Base-by-base conservation (phyloP, 306 rosid species). In the Mucuna pruriens region DNA sequence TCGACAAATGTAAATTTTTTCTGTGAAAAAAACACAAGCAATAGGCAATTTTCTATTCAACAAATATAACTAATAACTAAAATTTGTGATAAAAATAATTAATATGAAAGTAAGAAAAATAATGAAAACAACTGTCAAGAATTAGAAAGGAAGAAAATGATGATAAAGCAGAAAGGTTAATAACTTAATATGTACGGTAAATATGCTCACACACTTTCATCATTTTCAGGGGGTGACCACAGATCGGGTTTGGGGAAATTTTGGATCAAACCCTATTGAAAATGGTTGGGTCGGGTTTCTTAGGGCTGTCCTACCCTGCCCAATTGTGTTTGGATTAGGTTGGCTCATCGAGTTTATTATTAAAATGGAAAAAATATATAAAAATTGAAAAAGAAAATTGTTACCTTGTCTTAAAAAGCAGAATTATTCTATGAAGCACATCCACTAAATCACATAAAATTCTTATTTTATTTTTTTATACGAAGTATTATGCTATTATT, bases 1-100 rank as follows among this genome's bases (percentile, higher is more conserved):
- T 38, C 15, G 64, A 71, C 13, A 76, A 40, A 5, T 15, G 45
- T 33, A 45, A 71, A 36, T 63, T 71, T 54, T 69, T 45, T 85
- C 68, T 19, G 51, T 31, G 51, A 51, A 51, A 52, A 51, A 51
- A 52, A 64, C 86, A 54, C 40, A 72, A 49, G 77, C 69, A 80
- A 58, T 26, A 63, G 25, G 45, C 40, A 80, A 65, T 11, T 75
- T 64, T 69, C 13, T 36, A 25, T 48, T 52, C 51, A 19, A 29
- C 54, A 69, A 23, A 68, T 64, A 62, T 31, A 75, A 55, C 71
- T 61, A 25, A 31, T 25, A 48, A 65, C 3, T 5, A 60, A 4
- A 12, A 46, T 17, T 71, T 49, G 9, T 57, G 25, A 22, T 45
- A 11, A 44, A 22, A 44, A 45, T 3, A 49, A 74, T 12, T 52